Conservation (phyloP, 2,329 filamentous ascomycete genomes). For the Biscogniauxia mediterranea region DNA sequence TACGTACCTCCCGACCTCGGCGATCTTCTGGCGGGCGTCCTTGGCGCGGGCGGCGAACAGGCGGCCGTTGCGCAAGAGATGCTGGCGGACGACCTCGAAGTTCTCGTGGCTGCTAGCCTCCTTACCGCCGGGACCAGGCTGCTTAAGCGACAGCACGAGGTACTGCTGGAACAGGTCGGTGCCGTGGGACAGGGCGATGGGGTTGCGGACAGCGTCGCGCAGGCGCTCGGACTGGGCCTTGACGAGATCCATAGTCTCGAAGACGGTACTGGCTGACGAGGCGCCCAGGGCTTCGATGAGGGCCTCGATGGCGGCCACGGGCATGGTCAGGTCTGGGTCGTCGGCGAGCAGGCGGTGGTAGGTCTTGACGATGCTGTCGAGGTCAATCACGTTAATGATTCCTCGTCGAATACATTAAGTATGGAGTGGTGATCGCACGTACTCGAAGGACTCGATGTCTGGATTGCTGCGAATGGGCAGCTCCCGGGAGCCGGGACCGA, state of each 20-base stretch:
- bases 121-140: conserved; percentile 40
- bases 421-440: conserved; percentile 6
- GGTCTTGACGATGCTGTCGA: conserved; percentile 51
- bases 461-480: conserved; percentile 29
- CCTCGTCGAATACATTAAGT: background rate
- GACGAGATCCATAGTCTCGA: conserved; percentile 87
- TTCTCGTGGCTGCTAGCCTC: conserved; percentile 45
- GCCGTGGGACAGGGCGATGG: conserved; percentile 87
- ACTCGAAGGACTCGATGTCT: conserved; percentile 31
- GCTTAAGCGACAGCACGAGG: conserved; percentile 71
- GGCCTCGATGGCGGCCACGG: conserved; percentile 89
- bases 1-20: conserved; percentile 58
- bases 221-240: conserved; percentile 74
- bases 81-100: conserved; percentile 79
- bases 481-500: conserved; percentile 13
- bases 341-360: conserved; percentile 54
- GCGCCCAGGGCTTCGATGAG: conserved; percentile 82
- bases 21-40: conserved; percentile 79
- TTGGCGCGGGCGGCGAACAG: conserved; percentile 87
- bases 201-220: conserved; percentile 77
- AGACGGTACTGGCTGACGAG: conserved; percentile 80
- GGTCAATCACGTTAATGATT: background rate
- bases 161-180: conserved; percentile 96
- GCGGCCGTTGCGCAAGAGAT: conserved; percentile 81
- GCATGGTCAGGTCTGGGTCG: conserved; percentile 88